phyloP scores from a whole-genome alignment of 305 asterid genomes.

The Fraxinus velutina region DNA sequence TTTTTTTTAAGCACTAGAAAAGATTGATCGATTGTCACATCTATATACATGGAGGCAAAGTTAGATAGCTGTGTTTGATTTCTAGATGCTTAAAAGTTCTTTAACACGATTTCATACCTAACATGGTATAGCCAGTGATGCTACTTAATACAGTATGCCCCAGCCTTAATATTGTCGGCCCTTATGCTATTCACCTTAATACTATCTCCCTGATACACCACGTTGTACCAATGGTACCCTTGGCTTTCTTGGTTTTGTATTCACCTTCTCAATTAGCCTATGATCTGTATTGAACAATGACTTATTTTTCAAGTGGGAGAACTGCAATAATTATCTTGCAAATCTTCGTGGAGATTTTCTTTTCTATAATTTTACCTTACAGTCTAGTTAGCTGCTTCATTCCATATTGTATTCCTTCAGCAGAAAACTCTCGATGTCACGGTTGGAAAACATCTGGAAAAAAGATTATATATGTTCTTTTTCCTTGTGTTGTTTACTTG shows the following conservation, averaged over 20 bases:
- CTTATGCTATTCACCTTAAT: background rate
- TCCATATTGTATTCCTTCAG: background rate
- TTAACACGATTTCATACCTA: background rate
- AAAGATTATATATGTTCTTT: background rate
- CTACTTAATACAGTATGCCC: background rate
- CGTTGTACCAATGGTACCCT: slow-evolving; percentile 4
- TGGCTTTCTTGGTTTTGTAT: background rate
- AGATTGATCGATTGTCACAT: background rate
- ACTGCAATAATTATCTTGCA: slow-evolving; percentile 1
- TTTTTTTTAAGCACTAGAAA: background rate
- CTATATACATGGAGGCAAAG: background rate
- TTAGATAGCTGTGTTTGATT: background rate
- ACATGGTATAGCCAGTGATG: background rate
- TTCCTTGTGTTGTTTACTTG: background rate
- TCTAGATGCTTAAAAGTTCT: background rate
- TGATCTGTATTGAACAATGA: background rate
- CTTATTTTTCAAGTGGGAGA: background rate
- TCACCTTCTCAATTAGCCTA: background rate
- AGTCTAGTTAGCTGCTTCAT: background rate
- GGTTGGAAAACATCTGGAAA: background rate
- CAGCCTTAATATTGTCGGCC: background rate
- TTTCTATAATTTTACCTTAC: background rate
- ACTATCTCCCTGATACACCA: background rate
- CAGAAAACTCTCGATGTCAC: background rate
- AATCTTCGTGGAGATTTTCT: background rate